These are phyloP conservation scores for Sodiomyces alkalinus DNA, from an alignment of 2,329 filamentous ascomycete genomes.

Conservation along the genomic window DNA sequence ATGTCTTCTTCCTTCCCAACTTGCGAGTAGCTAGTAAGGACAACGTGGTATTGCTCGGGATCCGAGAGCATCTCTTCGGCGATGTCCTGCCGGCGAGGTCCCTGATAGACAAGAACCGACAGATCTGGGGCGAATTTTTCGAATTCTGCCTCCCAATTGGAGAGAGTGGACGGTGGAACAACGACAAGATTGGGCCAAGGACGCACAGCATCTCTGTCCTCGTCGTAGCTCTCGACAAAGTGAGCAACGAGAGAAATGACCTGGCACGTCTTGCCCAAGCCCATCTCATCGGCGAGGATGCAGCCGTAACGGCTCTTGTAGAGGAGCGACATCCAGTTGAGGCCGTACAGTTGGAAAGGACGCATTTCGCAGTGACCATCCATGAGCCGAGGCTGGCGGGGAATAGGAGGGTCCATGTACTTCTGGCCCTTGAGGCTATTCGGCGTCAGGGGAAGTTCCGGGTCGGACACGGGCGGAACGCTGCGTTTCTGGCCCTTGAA, in stretches of 20 bases:
- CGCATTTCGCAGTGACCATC: conserved; percentile 64
- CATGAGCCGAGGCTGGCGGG: conserved; percentile 63
- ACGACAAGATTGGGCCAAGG: conserved; percentile 68
- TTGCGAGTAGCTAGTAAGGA: conserved; percentile 47
- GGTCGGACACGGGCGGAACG: conserved; percentile 12
- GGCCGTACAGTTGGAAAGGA: conserved; percentile 81
- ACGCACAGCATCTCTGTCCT: conserved; percentile 17
- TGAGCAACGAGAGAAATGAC: conserved; percentile 86
- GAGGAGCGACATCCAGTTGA: conserved; percentile 86
- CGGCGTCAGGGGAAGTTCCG: conserved; percentile 26
- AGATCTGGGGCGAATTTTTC: conserved; percentile 68
- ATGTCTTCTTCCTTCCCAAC: conserved; percentile 35
- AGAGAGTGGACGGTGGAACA: conserved; percentile 83
- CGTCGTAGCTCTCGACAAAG: conserved; percentile 49
- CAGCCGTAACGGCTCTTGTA: conserved; percentile 69
- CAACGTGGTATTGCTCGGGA: conserved; percentile 47
- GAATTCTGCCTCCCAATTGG: conserved; percentile 93
- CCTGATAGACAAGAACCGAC: conserved; percentile 55
- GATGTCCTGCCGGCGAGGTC: conserved; percentile 52
- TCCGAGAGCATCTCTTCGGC: conserved; percentile 50
- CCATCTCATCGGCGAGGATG: conserved; percentile 96
- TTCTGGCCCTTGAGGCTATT: conserved; percentile 19
- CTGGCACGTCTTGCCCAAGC: conserved; percentile 89
- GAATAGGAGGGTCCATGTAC: conserved; percentile 26
- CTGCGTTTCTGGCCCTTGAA: conserved; percentile 24